Base-by-base conservation (phyloP, 1,139 yeast genomes). In the Yamadazyma blattariae region DNA sequence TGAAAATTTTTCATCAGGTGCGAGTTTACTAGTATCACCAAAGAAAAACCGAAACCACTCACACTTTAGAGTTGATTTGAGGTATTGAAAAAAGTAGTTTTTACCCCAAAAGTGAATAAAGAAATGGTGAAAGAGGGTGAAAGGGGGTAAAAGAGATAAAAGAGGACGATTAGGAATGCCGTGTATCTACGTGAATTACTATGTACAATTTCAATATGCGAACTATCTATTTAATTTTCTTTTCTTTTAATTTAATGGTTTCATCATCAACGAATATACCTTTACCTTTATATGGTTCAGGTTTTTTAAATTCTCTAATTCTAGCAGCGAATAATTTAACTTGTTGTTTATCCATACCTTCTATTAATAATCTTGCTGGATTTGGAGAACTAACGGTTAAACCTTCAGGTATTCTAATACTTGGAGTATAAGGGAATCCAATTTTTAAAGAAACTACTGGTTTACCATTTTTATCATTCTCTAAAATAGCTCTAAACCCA, bases 241-340 rank as follows among this genome's bases (percentile, higher is more conserved):
- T 86, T 50, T 84, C 89, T 74, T 92, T 92, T 58, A 90, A 73
- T 59, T 79, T 83, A 58, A 92, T 83, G 35, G 95, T 89, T 65
- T 92, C 97, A 53, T 81, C 84, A 60, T 90, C 87, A 36, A 94
- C 84, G 56, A 84, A 94, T 37, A 94, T 85, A 54, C 99, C 99
- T 63, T 94, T 94, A 56, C 98, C 98, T 65, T 94, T 94, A 62
- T 94, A 94, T 27, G 97, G 97, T 64, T 94, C 99, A 27, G 99
- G 99, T 43, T 95, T 95, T 60, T 88, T 86, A 69, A 78, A 79
- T 50, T 78, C 79, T 59, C 98, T 81, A 47, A 94, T 74, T 39
- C 79, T 77, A 15, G 96, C 96, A 14, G 98, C 98, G 60, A 88
- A 86, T 41, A 83, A 73, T 53, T 81, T 84, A 27, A 94, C 92